A percentile compares a stretch with the other conserved stretches of the same genome.
Evolutionary conservation across 2,329 filamentous ascomycete genomes (phyloP).

Genomic region (Pseudogymnoascus sp.): DNA sequence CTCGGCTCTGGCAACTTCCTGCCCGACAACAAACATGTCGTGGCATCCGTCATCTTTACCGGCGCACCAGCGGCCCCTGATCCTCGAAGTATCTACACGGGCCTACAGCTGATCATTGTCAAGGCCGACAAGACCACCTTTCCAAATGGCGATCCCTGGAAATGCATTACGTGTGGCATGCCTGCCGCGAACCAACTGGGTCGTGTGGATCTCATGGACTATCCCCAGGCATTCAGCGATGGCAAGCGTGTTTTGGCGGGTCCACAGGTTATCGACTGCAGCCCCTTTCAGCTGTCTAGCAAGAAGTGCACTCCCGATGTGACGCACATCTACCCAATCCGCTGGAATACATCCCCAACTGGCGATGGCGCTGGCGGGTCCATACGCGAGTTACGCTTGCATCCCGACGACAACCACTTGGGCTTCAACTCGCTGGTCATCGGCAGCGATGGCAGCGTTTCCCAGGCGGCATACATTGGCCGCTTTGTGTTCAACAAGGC

Average conservation of each 20-base stretch:
- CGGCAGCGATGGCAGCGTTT: constrained; percentile 11
- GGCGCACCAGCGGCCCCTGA: constrained; percentile 36
- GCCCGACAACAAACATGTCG: constrained; percentile 38
- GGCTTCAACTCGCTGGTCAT: constrained; percentile 35
- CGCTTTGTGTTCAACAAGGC: constrained; percentile 35
- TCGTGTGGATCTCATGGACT: constrained; percentile 26
- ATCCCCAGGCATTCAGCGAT: constrained; percentile 38
- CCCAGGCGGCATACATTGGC: constrained; percentile 31
- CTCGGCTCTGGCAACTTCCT: constrained; percentile 31
- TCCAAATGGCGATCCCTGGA: constrained; percentile 39
- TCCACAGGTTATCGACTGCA: constrained; percentile 30
- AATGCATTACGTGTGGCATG: constrained; percentile 40
- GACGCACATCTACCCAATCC: constrained; percentile 35
- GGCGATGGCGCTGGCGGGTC: constrained; percentile 28
- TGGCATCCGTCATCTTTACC: constrained; percentile 34
- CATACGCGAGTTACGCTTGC: constrained; percentile 38
- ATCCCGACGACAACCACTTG: constrained; percentile 39
- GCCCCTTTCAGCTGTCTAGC: constrained; percentile 27
- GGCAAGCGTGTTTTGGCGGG: constrained; percentile 32
- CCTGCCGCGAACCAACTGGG: constrained; percentile 28
- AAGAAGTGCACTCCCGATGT: constrained; percentile 33
- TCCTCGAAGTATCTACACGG: constrained; percentile 35
- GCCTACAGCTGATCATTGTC: constrained; percentile 37
- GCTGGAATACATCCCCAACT: constrained; percentile 30
- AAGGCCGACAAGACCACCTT: constrained; percentile 37